These are phyloP conservation scores for Neurospora sp. DNA, from an alignment of 495 filamentous ascomycete species.

Conservation along the genomic window DNA sequence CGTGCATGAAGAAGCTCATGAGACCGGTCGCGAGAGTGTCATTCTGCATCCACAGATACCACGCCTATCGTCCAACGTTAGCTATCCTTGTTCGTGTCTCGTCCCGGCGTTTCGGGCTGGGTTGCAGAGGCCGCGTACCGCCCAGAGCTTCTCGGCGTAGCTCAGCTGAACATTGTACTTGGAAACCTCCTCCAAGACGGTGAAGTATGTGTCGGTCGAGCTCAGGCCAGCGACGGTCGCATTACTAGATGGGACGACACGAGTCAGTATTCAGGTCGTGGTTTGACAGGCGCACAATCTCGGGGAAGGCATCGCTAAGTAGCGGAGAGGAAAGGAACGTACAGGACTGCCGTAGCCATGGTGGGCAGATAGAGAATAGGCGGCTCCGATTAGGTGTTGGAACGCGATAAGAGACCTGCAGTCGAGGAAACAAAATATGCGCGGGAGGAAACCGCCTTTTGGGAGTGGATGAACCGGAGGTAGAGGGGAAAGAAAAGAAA, in stretches of 20 bases:
- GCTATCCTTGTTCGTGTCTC: neutral
- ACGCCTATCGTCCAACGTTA: constrained; percentile 30
- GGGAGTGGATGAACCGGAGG: neutral
- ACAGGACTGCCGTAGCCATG: constrained; percentile 33
- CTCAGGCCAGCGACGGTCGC: constrained; percentile 40
- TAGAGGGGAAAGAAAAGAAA: constrained; percentile 6
- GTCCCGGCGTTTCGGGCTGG: neutral
- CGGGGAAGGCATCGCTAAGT: too few species aligned
- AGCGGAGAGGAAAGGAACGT: constrained; percentile 7
- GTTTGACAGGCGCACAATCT: neutral
- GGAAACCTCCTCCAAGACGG: constrained; percentile 76
- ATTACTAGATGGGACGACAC: constrained; percentile 26
- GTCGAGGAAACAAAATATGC: neutral
- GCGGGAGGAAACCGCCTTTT: neutral
- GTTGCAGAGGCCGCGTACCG: constrained; percentile 44
- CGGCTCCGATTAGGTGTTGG: neutral
- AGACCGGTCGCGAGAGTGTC: constrained; percentile 92
- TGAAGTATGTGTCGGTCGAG: constrained; percentile 58
- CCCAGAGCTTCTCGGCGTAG: constrained; percentile 75
- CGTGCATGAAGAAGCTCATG: constrained; percentile 94
- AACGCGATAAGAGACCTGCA: neutral
- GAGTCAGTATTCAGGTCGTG: constrained; percentile 10
- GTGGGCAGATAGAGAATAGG: constrained; percentile 5
- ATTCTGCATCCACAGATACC: constrained; percentile 99
- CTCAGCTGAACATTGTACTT: constrained; percentile 84